A percentile compares a stretch with the other conserved stretches of the same genome.
phyloP scores from a whole-genome alignment of 2,329 filamentous ascomycete genomes.

The Aspergillus pseudoglaucus region DNA sequence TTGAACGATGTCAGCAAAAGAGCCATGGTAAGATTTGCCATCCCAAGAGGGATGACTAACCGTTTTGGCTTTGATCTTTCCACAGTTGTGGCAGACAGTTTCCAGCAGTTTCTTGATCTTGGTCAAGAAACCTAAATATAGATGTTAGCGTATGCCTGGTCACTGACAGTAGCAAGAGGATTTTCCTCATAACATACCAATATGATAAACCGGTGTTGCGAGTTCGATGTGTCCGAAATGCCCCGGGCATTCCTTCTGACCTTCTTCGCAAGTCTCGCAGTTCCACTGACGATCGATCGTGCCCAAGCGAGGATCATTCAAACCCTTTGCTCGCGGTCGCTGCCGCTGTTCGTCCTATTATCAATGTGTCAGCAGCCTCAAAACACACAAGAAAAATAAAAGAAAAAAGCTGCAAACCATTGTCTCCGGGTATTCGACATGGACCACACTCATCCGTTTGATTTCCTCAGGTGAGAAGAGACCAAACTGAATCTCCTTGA shows the following conservation, averaged over 20 bases:
- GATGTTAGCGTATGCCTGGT: slow-evolving; percentile 19
- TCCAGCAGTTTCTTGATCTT: slow-evolving; percentile 99
- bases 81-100: slow-evolving; percentile 98
- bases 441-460: slow-evolving; percentile 95
- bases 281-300: slow-evolving; percentile 94
- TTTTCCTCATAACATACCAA: slow-evolving; percentile 43
- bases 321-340: slow-evolving; percentile 80
- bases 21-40: slow-evolving; percentile 48
- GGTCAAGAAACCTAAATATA: slow-evolving; percentile 74
- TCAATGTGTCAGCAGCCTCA: slow-evolving; percentile 13
- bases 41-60: slow-evolving; percentile 70
- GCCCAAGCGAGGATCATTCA: slow-evolving; percentile 92
- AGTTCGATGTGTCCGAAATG: slow-evolving; percentile 99
- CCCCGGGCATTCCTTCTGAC: slow-evolving; percentile 91
- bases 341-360: slow-evolving; percentile 75
- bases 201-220: slow-evolving; percentile 90
- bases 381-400: slow-evolving; percentile 6
- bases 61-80: slow-evolving; percentile 94
- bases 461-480: slow-evolving; percentile 97
- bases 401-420: slow-evolving; percentile 53
- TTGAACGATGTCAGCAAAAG: slow-evolving; percentile 41
- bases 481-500: slow-evolving; percentile 99
- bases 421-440: slow-evolving; percentile 97
- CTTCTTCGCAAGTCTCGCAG: slow-evolving; percentile 93
- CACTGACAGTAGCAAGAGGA: neutral